These are phyloP conservation scores for Mesembryanthemum crystallinum DNA, from an alignment of 148 eudicot genomes.

Conservation along the genomic window DNA sequence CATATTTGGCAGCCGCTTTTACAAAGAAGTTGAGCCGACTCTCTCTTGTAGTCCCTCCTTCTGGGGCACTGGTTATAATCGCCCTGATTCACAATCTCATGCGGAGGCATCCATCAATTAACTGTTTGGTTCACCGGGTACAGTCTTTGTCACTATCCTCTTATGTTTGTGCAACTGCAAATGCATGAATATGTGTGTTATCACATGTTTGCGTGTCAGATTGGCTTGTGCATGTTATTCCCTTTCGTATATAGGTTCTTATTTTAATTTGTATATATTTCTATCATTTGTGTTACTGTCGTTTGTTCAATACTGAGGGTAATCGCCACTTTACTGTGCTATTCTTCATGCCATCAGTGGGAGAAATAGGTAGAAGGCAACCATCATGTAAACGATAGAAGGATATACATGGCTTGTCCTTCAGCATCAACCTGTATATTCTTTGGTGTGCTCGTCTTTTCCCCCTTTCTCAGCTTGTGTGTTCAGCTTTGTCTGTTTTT, in stretches of 20 bases:
- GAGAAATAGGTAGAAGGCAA: neutral
- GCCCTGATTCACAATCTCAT: slow-evolving; percentile 86
- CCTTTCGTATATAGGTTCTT: neutral
- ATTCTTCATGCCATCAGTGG: neutral
- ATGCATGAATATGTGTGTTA: neutral
- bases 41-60: slow-evolving; percentile 77
- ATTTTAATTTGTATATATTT: neutral
- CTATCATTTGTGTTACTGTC: neutral
- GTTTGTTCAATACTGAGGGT: neutral
- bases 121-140: slow-evolving; percentile 83
- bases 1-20: slow-evolving; percentile 90
- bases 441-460: neutral
- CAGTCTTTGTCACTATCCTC: neutral
- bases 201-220: slow-evolving; percentile 5
- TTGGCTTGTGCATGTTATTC: neutral
- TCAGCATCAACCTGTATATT: neutral
- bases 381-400: neutral
- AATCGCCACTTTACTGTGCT: neutral
- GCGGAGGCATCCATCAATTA: slow-evolving; percentile 85
- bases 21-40: slow-evolving; percentile 92
- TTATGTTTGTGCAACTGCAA: neutral
- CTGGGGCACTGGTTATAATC: slow-evolving; percentile 67
- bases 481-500: neutral
- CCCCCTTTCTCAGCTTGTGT: neutral
- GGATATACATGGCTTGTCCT: neutral